Percentiles rank a stretch among this genome's conserved stretches.
Evolutionary conservation across 148 eudicot species (phyloP).

Genomic region (Fallopia convolvulus): DNA sequence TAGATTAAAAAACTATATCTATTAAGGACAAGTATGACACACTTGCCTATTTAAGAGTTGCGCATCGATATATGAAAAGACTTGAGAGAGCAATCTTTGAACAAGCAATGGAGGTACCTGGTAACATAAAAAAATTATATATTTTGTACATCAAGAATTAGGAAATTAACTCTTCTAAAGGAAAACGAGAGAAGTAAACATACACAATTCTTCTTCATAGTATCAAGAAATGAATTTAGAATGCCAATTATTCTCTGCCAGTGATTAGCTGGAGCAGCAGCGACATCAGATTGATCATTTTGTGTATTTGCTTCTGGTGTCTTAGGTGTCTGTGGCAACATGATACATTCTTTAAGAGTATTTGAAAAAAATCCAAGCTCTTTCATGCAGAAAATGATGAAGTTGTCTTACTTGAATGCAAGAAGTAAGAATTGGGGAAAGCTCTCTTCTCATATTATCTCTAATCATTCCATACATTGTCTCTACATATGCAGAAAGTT

Average conservation of each 20-base stretch:
- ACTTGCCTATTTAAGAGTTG: conserved; percentile 82
- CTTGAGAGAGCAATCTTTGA: conserved; percentile 55
- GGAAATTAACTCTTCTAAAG: background rate
- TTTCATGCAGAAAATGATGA: background rate
- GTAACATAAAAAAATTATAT: conserved; percentile 12
- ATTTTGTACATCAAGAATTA: background rate
- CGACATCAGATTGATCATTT: conserved; percentile 17
- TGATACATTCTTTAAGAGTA: background rate
- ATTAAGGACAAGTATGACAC: background rate
- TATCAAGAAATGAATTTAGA: conserved; percentile 45
- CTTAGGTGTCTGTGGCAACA: conserved; percentile 35
- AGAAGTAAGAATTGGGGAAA: conserved; percentile 47
- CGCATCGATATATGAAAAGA: conserved; percentile 55
- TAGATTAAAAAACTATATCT: too few species aligned
- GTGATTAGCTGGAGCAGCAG: conserved; percentile 30
- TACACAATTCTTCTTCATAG: conserved; percentile 66
- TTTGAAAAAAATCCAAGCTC: background rate
- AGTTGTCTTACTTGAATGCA: conserved; percentile 60
- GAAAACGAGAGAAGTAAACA: conserved; percentile 16
- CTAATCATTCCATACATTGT: conserved; percentile 73
- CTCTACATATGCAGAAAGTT: conserved; percentile 90
- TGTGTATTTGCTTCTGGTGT: conserved; percentile 15
- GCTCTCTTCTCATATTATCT: conserved; percentile 67
- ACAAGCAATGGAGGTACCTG: conserved; percentile 73
- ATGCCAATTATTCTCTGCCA: conserved; percentile 52